These are phyloP conservation scores for Tetracladium maxilliforme DNA, from an alignment of 2,329 filamentous ascomycete species.

Conservation along the genomic window DNA sequence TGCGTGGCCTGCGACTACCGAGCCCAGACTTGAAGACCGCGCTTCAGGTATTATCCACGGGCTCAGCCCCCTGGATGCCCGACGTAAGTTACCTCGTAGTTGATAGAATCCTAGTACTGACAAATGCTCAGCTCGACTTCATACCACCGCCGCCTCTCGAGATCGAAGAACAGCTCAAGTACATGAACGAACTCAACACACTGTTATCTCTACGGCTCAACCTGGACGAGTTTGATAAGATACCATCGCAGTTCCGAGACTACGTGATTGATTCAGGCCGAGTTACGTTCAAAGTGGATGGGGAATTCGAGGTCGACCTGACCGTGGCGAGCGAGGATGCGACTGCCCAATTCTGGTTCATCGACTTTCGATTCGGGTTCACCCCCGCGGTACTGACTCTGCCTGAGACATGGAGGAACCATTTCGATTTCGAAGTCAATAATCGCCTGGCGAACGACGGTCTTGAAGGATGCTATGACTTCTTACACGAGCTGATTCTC, in stretches of 20 bases:
- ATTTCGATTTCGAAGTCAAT: conserved; percentile 62
- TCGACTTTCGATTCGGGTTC: conserved; percentile 80
- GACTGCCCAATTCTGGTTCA: conserved; percentile 79
- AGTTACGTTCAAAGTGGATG: conserved; percentile 69
- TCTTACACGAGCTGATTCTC: conserved; percentile 74
- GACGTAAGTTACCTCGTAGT: conserved; percentile 37
- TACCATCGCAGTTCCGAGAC: conserved; percentile 60
- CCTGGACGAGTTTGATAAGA: conserved; percentile 63
- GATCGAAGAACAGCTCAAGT: conserved; percentile 55
- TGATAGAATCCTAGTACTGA: conserved; percentile 4
- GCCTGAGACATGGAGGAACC: conserved; percentile 44
- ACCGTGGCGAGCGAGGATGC: conserved; percentile 79
- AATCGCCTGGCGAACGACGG: conserved; percentile 54
- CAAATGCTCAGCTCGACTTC: conserved; percentile 48
- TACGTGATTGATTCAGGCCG: conserved; percentile 76
- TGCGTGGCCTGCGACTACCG: conserved; percentile 61
- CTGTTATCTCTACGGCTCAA: conserved; percentile 72
- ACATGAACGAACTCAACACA: conserved; percentile 71
- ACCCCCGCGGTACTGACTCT: conserved; percentile 48
- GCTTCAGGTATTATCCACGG: conserved; percentile 68
- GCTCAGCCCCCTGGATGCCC: conserved; percentile 64
- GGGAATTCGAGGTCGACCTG: conserved; percentile 87
- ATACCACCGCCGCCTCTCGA: conserved; percentile 59
- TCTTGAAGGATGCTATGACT: conserved; percentile 66
- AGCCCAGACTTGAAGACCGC: conserved; percentile 88